Base-by-base conservation (phyloP, 2,329 filamentous ascomycete genomes). In the Fusarium staphyleae region DNA sequence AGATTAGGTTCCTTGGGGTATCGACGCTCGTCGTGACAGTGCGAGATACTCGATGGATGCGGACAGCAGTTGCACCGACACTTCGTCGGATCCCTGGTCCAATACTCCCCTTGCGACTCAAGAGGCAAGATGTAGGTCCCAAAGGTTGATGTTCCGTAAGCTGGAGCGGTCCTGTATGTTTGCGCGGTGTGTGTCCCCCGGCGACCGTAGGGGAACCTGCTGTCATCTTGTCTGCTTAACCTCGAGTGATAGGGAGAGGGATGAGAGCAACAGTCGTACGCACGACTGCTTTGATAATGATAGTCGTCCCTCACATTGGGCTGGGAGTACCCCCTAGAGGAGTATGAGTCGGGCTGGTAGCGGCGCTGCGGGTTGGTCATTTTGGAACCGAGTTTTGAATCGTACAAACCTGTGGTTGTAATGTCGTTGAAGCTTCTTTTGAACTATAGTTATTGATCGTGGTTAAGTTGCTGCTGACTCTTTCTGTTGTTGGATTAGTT, bases 41-140 rank as follows among this genome's bases (percentile, higher is more conserved):
- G 43, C n/a, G 46, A 60, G 29, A 52, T 33, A 41, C 46, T 55
- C 13, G 39, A 45, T 15, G 65, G 65, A 50, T 67, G 65, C 11
- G 65, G 65, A 19, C 65, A 67, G 33, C 62, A 67, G 41, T 48
- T 61, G 51, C 64, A 67, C 18, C 39, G 43, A 43, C 62, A 67
- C 10, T 30, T 54, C 14, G 55, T 66, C 34, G 63, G 65, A 18
- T 67, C 63, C 44, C 48, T 37, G 37, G 39, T 66, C 15, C 32
- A 47, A 44, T 65, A 56, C 34, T 39, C 29, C 11, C 61, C 56
- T 35, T 14, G 33, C 18, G 34, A 33, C n/a, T 65, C 49, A 9
- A 66, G 37, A 2, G 61, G 59, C 19, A 50, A 39, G 26, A 63
- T 60, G 52, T 65, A 67, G 16, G 65, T 65, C 12, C 63, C 63